Evolutionary conservation across 2,329 filamentous ascomycete species (phyloP), one percentile per base, ranked within the genome.

Genomic region (Dactylonectria estremocensis): DNA sequence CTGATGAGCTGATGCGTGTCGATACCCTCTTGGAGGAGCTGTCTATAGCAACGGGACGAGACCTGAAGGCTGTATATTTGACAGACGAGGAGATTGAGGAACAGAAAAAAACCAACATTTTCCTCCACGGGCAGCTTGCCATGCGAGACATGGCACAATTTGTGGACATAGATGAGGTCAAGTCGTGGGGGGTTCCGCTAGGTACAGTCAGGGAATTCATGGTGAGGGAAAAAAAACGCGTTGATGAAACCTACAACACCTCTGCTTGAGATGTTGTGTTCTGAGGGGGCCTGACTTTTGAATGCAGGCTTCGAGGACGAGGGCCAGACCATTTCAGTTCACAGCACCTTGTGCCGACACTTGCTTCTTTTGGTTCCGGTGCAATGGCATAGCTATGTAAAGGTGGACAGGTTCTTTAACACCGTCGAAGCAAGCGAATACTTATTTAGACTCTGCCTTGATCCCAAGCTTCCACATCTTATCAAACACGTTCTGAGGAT

Each of bases 201-300:
- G 80, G 79, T n/a, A 83, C 77, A 0, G 84, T 88, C 64, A 73
- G 79, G n/a, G 70, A 77, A 20, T 88, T 84, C 57, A 60, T 87
- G 48, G 73, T 79, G 62, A 76, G 80, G 53, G 82, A 87, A 74
- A 80, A 79, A 67, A 74, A 70, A 1, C 61, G 54, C 5, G 67
- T 83, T 5, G 63, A 65, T 45, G 68, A 75, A 49, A 82, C 80
- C 1, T 83, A 76, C 35, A 45, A 50, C 48, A 61, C 57, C 40
- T 40, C 54, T 6, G 11, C 45, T 6, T 71, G 37, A 62, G 28
- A 35, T 59, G 22, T 14, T 4, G 7, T 11, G 3, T 10, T 13
- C 22, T n/a, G 7, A 5, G 5, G 9, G 31, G 16, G 45, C 8
- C 24, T 28, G 7, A 28, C 4, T 7, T 5, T 4, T 28, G 4